Evolutionary conservation across 441 rosid species (phyloP), one percentile per base, ranked within the genome.

Genomic region (Gossypium lobatum): DNA sequence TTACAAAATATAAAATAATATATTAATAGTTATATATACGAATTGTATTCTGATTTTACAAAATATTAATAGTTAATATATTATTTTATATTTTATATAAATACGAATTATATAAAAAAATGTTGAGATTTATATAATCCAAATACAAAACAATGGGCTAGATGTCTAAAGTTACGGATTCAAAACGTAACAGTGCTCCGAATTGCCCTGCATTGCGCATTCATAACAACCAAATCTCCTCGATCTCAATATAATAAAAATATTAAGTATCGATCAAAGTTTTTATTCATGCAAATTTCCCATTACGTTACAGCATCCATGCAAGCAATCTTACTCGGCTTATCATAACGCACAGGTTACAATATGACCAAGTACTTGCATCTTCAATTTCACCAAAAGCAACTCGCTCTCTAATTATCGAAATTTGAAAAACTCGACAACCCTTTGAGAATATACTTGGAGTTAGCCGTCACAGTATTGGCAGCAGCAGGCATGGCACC

Each of bases 361-460:
- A 34, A 34, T 34, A 3, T 9, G 39, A 64, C 50, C 23, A 37
- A 64, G 25, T 37, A 16, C 25, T 6, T 70, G 14, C 70, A 45
- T 20, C 31, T 45, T 23, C 57, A 66, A 48, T n/a, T 31, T 7
- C 39, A 62, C 31, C 55, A 71, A 55, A 21, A 58, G 11, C 54
- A 16, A 61, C 20, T 45, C 59, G 25, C 39, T 3, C 80, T 75
- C 80, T 75, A 83, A 64, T 83, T 79, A 39, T 81, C 75, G 60
- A 85, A 83, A 71, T 76, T 75, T 5, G 86, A 80, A 70, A 93
- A 84, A 53, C 81, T 73, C 39, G 77, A 79, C 77, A 81, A 78
- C 62, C 80, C 83, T 14, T 34, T 50, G 57, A 81, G 72, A 71
- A 84, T 80, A 73, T 77, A 77, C 75, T 81, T 86, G 21, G 90